Evolutionary conservation across 495 filamentous ascomycete genomes (phyloP).

Genomic region (Podospora anserina): DNA sequence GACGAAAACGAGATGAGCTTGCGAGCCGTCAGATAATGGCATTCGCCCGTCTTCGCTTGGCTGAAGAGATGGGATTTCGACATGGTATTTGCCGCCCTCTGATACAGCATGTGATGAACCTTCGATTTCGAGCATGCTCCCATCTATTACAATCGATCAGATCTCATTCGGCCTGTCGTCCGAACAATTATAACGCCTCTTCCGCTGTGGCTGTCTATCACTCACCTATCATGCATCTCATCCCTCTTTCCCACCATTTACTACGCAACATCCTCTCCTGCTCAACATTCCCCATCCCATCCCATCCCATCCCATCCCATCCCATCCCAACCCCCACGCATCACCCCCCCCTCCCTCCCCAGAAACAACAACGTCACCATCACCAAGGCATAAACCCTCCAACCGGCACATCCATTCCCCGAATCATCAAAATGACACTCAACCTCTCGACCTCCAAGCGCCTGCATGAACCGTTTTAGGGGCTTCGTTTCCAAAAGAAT

Average conservation of each 20-base stretch:
- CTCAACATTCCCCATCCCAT: neutral
- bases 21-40: neutral
- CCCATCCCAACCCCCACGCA: neutral
- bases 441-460: neutral
- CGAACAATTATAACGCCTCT: neutral
- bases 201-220: neutral
- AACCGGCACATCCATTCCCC: slow-evolving; percentile 5
- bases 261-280: neutral
- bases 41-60: too few relatives aligned
- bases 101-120: neutral
- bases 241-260: neutral
- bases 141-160: neutral
- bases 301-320: neutral
- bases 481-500: neutral
- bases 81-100: neutral
- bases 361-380: neutral
- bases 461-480: slow-evolving; percentile 22
- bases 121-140: neutral
- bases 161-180: neutral
- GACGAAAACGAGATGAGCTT: slow-evolving; percentile 24
- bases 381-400: neutral
- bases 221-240: neutral
- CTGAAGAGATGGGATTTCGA: neutral
- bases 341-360: neutral
- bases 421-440: slow-evolving; percentile 5